phyloP scores from a whole-genome alignment of 805 yeast species.

The Candida anglica region DNA sequence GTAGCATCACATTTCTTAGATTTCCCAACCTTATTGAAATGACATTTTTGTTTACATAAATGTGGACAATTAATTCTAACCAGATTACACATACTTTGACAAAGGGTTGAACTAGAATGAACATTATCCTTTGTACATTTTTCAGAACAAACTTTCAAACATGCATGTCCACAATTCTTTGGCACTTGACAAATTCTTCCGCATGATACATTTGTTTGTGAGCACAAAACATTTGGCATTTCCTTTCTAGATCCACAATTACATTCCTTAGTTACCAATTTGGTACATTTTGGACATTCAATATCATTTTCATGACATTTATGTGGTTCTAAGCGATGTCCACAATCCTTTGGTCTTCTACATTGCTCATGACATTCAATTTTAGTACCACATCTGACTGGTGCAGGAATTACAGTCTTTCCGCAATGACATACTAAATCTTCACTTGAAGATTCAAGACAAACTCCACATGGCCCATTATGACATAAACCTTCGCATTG shows the following conservation, averaged over 20 bases:
- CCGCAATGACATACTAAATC: conserved; percentile 83
- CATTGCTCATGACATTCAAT: conserved; percentile 66
- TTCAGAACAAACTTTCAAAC: conserved; percentile 56
- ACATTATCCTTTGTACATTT: conserved; percentile 54
- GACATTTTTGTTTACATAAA: conserved; percentile 60
- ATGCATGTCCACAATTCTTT: conserved; percentile 39
- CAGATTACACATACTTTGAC: conserved; percentile 58
- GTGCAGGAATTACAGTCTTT: conserved; percentile 70
- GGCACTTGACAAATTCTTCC: conserved; percentile 28
- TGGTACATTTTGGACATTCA: conserved; percentile 75
- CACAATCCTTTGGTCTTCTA: conserved; percentile 55
- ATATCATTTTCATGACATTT: conserved; percentile 66
- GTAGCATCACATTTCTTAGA: conserved; percentile 44
- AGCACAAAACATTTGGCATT: conserved; percentile 66
- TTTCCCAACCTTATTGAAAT: conserved; percentile 38
- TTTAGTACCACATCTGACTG: conserved; percentile 77
- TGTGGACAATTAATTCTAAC: conserved; percentile 62
- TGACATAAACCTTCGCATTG: conserved; percentile 71
- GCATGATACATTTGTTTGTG: conserved; percentile 66
- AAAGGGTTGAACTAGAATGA: conserved; percentile 47
- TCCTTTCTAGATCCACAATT: conserved; percentile 52
- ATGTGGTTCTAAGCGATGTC: conserved; percentile 68
- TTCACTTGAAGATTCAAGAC: conserved; percentile 75
- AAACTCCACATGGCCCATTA: conserved; percentile 74
- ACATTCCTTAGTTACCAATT: conserved; percentile 51